phyloP scores from a whole-genome alignment of 164 flowering plant genomes.

The Houttuynia cordata region DNA sequence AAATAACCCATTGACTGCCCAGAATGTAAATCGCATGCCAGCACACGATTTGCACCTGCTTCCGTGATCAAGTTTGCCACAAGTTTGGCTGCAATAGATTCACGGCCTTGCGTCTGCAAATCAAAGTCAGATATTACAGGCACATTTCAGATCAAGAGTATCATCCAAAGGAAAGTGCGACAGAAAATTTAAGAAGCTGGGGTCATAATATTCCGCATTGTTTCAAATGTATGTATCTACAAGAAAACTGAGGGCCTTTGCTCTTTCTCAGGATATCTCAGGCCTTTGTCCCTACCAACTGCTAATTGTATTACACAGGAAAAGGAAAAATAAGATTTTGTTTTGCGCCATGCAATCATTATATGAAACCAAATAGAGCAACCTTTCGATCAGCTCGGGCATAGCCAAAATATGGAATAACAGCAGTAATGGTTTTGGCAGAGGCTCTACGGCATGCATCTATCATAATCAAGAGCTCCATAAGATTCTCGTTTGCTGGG shows the following conservation, averaged over 20 bases:
- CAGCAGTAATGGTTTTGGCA: constrained; percentile 93
- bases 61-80: constrained; percentile 91
- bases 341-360: background rate
- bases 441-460: constrained; percentile 99
- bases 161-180: background rate
- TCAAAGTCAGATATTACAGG: no score
- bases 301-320: constrained; percentile 18
- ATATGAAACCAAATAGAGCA: background rate
- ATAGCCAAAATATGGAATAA: constrained; percentile 98
- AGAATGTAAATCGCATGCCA: constrained; percentile 98
- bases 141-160: background rate
- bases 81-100: constrained; percentile 97
- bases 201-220: background rate
- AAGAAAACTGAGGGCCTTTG: constrained; percentile 19
- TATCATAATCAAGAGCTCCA: constrained; percentile 91
- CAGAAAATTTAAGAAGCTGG: background rate
- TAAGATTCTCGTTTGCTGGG: constrained; percentile 93
- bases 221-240: no score
- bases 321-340: constrained; percentile 14
- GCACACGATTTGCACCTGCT: constrained; percentile 97
- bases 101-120: constrained; percentile 94
- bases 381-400: constrained; percentile 99
- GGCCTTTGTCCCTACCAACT: constrained; percentile 29
- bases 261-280: constrained; percentile 83
- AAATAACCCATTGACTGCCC: constrained; percentile 99